Evolutionary conservation across 805 yeast genomes (phyloP), one percentile per base, ranked within the genome.

Genomic region (Wickerhamomyces mucosus): DNA sequence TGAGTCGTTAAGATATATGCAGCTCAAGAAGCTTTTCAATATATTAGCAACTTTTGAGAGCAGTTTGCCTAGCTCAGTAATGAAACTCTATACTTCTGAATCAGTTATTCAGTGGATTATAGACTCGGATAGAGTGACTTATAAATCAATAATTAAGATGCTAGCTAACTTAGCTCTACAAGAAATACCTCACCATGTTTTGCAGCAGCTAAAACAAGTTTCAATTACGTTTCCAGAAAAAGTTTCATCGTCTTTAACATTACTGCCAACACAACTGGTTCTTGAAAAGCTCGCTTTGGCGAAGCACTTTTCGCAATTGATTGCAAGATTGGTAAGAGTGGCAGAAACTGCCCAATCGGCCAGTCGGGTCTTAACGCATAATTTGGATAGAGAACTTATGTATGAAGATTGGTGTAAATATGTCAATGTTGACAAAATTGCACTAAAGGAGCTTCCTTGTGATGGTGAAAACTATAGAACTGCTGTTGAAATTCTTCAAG

Each of bases 1-100:
- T 37, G 84, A 80, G 39, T 65, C 73, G 29, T 56, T 84, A 35
- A 62, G 88, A 39, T 76, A 63, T 46, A 68, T 83, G 74, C 81
- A 78, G 35, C 53, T 78, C 36, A 73, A 71, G 37, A 71, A 71
- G 44, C 55, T 85, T 21, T 66, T 75, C 32, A 57, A 67, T n/a
- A 55, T 69, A 18, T 53, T 81, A 29, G 48, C 62, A 7, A 58
- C 71, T 7, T 81, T 75, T 51, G 68, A 59, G 55, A 63, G 63
- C 12, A 62, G 72, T 1, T 61, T 83, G 33, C 73, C 86, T 0
- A 61, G 73, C 0, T 80, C 81, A 4, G 79, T 76, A 25, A 69
- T 67, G 46, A 69, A 69, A 42, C 55, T 83, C 15, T 69, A 76
- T 46, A 62, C 62, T 6, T 58, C 68, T 9, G 69, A 69, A 11